phyloP scores from a whole-genome alignment of 805 yeast genomes.

The Soucietia sequanensis region DNA sequence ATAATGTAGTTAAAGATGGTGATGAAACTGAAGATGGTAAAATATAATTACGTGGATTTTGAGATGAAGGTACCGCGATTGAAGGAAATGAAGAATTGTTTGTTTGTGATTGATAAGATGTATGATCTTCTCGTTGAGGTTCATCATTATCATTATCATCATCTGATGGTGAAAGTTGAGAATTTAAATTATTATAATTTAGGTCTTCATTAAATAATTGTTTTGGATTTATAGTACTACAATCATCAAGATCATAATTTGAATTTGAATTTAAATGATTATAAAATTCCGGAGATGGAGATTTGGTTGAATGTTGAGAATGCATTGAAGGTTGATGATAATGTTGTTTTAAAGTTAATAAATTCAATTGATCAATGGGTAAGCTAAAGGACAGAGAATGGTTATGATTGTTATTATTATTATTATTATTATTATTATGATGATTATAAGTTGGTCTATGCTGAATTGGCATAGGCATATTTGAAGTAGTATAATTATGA shows the following conservation, averaged over 20 bases:
- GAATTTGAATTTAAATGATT: slow-evolving; percentile 5
- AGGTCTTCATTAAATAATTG: slow-evolving; percentile 18
- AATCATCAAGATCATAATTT: slow-evolving; percentile 9
- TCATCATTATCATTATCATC: not conserved
- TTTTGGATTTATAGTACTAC: slow-evolving; percentile 33
- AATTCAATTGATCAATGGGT: slow-evolving; percentile 25
- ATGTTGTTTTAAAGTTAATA: slow-evolving; percentile 20
- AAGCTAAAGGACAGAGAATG: slow-evolving; percentile 6
- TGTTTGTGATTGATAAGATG: slow-evolving; percentile 2
- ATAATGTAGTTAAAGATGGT: slow-evolving; percentile 15
- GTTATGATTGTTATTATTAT: not conserved
- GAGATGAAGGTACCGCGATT: not conserved
- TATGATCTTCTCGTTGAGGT: slow-evolving; percentile 1
- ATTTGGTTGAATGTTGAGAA: slow-evolving; percentile 9
- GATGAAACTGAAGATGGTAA: slow-evolving; percentile 15
- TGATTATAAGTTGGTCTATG: too few species aligned
- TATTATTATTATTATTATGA: not conserved
- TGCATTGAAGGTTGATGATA: slow-evolving; percentile 2
- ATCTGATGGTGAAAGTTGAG: slow-evolving; percentile 3
- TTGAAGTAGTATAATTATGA: too few species aligned
- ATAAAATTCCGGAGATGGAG: slow-evolving; percentile 15
- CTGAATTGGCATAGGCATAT: too few species aligned
- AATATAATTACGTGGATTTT: slow-evolving; percentile 6
- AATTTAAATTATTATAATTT: too few species aligned
- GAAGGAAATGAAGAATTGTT: not conserved